Percentiles rank a stretch among this genome's conserved stretches.
These are phyloP conservation scores for Corinectria fuckeliana DNA, from an alignment of 2,329 filamentous ascomycete species.

Conservation along the genomic window DNA sequence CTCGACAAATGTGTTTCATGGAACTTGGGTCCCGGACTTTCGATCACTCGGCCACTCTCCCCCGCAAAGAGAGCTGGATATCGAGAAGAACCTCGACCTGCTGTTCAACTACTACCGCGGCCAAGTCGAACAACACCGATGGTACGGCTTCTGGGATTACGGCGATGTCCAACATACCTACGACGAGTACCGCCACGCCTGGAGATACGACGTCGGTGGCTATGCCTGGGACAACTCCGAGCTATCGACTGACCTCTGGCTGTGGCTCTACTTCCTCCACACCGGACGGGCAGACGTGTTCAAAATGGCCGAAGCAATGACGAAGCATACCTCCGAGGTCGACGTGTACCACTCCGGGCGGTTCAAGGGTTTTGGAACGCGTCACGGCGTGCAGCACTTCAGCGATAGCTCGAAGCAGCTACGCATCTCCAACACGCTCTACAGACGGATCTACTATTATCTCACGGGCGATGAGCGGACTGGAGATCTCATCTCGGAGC, in stretches of 20 bases:
- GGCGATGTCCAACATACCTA: slow-evolving; percentile 70
- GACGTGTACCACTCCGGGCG: slow-evolving; percentile 66
- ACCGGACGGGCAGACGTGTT: slow-evolving; percentile 64
- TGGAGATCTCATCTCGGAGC: slow-evolving; percentile 48
- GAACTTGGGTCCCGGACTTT: slow-evolving; percentile 22
- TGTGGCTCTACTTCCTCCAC: slow-evolving; percentile 67
- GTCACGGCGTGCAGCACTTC: slow-evolving; percentile 69
- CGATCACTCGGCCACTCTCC: slow-evolving; percentile 7
- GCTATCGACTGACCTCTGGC: slow-evolving; percentile 65
- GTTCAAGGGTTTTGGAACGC: slow-evolving; percentile 65
- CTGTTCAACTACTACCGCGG: slow-evolving; percentile 60
- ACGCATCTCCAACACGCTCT: slow-evolving; percentile 50
- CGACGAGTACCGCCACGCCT: slow-evolving; percentile 62
- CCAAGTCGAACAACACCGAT: slow-evolving; percentile 62
- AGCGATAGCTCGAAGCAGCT: slow-evolving; percentile 67
- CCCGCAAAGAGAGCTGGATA: slow-evolving; percentile 41
- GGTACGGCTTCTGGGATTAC: slow-evolving; percentile 69
- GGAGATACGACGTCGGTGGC: slow-evolving; percentile 68
- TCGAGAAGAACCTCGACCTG: slow-evolving; percentile 61
- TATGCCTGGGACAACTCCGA: slow-evolving; percentile 71
- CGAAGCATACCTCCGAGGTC: slow-evolving; percentile 64
- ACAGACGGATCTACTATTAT: slow-evolving; percentile 61
- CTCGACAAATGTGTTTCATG: slow-evolving; percentile 22
- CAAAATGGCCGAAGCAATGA: slow-evolving; percentile 63
- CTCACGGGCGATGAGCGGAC: slow-evolving; percentile 62